Conservation (phyloP, 257 asterid species). For the Petunia axillaris region DNA sequence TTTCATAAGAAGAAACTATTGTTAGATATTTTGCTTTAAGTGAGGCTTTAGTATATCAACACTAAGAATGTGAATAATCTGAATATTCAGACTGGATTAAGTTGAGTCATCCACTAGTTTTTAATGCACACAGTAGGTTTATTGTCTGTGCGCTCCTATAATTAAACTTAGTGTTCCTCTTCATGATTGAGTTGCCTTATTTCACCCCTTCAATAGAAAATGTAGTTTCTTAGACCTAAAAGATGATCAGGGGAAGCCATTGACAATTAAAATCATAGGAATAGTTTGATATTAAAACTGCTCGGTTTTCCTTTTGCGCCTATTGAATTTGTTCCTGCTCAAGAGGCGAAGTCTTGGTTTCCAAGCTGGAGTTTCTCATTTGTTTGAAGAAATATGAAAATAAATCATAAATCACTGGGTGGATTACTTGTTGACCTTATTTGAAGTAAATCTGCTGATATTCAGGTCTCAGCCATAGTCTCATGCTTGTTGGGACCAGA, state of each 20-base stretch:
- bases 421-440: neutral
- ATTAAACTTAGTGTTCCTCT: neutral
- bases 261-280: neutral
- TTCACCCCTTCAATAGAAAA: neutral
- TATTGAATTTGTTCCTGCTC: neutral
- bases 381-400: neutral
- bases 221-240: slow-evolving; percentile 19
- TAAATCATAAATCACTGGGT: neutral
- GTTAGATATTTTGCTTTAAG: too few relatives aligned
- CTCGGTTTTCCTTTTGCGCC: neutral
- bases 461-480: slow-evolving; percentile 94
- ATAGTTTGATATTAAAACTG: neutral
- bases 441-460: slow-evolving; percentile 10
- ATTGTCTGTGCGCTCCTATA: too few relatives aligned
- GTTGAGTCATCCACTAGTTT: too few relatives aligned
- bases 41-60: too few relatives aligned
- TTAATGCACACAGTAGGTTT: too few relatives aligned
- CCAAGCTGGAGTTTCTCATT: neutral
- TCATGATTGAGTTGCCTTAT: neutral
- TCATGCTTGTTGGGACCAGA: slow-evolving; percentile 82
- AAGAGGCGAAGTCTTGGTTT: neutral
- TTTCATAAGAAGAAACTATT: too few relatives aligned
- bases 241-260: neutral
- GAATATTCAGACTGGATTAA: too few relatives aligned
- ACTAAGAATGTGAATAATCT: too few relatives aligned